Conservation (phyloP, 2,329 filamentous ascomycete species). For the Hymenotorrendiella dingleyae region DNA sequence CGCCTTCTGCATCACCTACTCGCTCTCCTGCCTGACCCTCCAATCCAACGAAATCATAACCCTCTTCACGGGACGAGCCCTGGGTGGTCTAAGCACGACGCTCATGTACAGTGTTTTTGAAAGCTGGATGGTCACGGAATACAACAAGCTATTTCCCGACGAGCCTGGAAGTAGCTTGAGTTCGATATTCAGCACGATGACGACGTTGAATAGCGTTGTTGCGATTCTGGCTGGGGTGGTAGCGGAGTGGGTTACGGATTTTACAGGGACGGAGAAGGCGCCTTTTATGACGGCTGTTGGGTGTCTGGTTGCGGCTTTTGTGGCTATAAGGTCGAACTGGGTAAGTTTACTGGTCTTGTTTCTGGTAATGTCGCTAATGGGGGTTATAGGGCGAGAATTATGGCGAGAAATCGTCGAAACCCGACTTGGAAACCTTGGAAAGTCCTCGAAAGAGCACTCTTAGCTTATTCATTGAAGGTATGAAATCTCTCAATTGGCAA, state of each 20-base stretch:
- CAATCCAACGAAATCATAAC: conserved; percentile 37
- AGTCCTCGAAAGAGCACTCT: conserved; percentile 1
- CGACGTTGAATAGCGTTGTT: conserved; percentile 45
- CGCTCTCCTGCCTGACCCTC: conserved; percentile 45
- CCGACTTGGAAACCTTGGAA: conserved; percentile 1
- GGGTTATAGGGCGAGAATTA: conserved; percentile 39
- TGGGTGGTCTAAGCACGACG: conserved; percentile 51
- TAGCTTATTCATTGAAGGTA: conserved; percentile 3
- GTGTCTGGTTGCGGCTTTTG: conserved; percentile 37
- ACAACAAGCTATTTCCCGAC: conserved; percentile 38
- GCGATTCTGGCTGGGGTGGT: conserved; percentile 47
- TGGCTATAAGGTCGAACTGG: conserved; percentile 41
- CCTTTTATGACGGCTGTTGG: conserved; percentile 43
- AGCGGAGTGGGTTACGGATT: conserved; percentile 42
- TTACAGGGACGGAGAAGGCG: conserved; percentile 41
- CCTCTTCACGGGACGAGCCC: conserved; percentile 45
- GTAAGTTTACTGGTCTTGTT: conserved; percentile 28
- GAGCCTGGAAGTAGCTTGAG: conserved; percentile 37
- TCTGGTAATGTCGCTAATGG: neutral
- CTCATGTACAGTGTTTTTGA: conserved; percentile 55
- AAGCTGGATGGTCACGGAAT: conserved; percentile 57
- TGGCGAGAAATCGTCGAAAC: conserved; percentile 26
- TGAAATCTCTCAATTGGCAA: neutral
- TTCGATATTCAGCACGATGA: conserved; percentile 45
- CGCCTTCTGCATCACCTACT: conserved; percentile 47